Base-by-base conservation (phyloP, 129 eudicot genomes). In the Chrysanthemum seticuspe region DNA sequence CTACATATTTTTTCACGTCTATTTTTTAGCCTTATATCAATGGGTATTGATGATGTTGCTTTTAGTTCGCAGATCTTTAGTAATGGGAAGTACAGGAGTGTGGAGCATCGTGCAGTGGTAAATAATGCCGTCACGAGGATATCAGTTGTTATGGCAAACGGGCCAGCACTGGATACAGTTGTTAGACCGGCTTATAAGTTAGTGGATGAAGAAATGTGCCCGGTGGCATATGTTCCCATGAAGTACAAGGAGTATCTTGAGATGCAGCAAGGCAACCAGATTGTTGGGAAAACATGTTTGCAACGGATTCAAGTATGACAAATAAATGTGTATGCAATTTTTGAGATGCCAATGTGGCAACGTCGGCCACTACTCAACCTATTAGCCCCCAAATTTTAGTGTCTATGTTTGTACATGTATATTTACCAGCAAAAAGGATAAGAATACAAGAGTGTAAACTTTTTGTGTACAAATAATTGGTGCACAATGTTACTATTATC, bases 71-170 rank as follows among this genome's bases (percentile, higher is more conserved):
- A 86, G 88, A 61, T 83, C 6, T 73, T 86, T 25, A 86, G 88
- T 74, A 86, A 83, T 53, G 91, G 91, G 49, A 83, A 44, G 80
- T 86, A 83, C 68, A 83, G 70, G 70, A 86, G 91, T 47, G 76
- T 80, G 23, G 70, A 78, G 49, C 91, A 86, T 64, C 75, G 88
- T 67, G 91, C 83, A 15, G 67, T 81, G 6, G 83, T 83, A 47
- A 86, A 83, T 73, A 70, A 81, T 53, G 71, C 51, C 19, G 74
- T 18, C 27, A 62, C 86, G 15, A 68, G 91, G 70, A 71, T 83
- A 15, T 86, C 91, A 1, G 29, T 86, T 14, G 86, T 69, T n/a
- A 13, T 66, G 13, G 70, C 76, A 3, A 77, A 83, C 54, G 91
- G 91, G n/a, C 91, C 91, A 1, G 65, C 88, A 2, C 45, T 76